phyloP scores from a whole-genome alignment of 306 rosid genomes.

The Styphnolobium japonicum region DNA sequence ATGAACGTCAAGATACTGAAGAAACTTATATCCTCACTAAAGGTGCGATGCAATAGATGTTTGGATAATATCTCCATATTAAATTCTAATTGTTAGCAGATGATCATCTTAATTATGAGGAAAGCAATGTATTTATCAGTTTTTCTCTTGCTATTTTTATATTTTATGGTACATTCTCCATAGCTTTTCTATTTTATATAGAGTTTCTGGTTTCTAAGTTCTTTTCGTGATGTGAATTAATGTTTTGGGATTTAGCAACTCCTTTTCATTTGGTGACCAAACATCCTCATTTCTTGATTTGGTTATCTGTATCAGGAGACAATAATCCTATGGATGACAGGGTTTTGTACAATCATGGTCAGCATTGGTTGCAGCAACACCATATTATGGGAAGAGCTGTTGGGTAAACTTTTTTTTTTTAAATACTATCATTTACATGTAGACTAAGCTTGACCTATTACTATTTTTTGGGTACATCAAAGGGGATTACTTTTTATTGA shows the following conservation, averaged over 20 bases:
- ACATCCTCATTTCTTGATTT: background rate
- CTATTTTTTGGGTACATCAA: background rate
- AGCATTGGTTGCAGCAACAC: conserved; percentile 60
- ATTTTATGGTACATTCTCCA: background rate
- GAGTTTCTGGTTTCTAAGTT: background rate
- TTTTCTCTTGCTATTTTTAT: background rate
- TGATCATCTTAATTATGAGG: background rate
- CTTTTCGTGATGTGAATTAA: background rate
- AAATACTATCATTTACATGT: background rate
- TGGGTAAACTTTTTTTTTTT: conserved; percentile 42
- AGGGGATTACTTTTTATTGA: background rate
- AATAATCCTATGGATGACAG: conserved; percentile 56
- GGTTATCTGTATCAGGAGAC: conserved; percentile 56
- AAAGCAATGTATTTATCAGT: background rate
- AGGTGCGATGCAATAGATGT: conserved; percentile 44
- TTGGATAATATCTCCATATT: background rate
- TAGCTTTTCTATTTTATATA: background rate
- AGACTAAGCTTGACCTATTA: background rate
- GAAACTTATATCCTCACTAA: conserved; percentile 66
- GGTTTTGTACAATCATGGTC: conserved; percentile 56
- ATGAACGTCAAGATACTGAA: conserved; percentile 46
- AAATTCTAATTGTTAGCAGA: background rate
- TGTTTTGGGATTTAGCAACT: background rate
- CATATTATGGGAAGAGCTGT: conserved; percentile 77
- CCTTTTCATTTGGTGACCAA: background rate